Base-by-base conservation (phyloP, 352 stramenopile genomes). In the Globisporangium mamillatum region DNA sequence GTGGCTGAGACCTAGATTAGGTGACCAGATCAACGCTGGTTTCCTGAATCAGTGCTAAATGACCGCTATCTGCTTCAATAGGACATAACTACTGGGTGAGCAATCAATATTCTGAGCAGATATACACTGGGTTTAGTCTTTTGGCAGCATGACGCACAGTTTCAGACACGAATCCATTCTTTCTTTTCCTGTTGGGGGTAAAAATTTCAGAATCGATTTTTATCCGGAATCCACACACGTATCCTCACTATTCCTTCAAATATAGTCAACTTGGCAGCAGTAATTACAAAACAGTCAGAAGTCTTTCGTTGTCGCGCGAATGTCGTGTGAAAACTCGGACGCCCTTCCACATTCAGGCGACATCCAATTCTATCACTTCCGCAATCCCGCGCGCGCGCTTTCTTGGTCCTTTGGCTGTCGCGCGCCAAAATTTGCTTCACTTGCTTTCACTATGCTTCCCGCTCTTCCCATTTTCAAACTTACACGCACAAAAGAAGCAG, bases 351-450 rank as follows among this genome's bases (percentile, higher is more conserved):
- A 18, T 27, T 38, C 14, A 20, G 16, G 18, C 54, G 27, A 44
- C 27, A 52, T 24, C 18, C 18, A 2, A 14, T n/a, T 52, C 44
- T 24, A 8, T 14, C 10, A 20, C 14, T 59, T 10, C 20, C 32
- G 32, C 32, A 38, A 32, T 32, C 29, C 4, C 29, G 29, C 29
- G 16, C 54, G 55, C 56, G 56, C 56, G 56, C 56, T 61, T 61
- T 61, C 29, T 46, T 56, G 9, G n/a, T 56, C 48, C 22, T 25
- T 29, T 61, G 29, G 56, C 20, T 36, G 38, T 34, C 56, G 56
- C 55, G 55, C 56, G 56, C 56, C 56, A 61, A 61, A 61, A 48
- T n/a, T 4, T 6, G 44, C 16, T 9, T 48, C 29, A 61, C 56
- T 61, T 61, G 56, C 29, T 48, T 48, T 48, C 56, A 61, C 1